Evolutionary conservation across 805 yeast species (phyloP), one percentile per base, ranked within the genome.

Genomic region (Komagataella kurtzmanii): DNA sequence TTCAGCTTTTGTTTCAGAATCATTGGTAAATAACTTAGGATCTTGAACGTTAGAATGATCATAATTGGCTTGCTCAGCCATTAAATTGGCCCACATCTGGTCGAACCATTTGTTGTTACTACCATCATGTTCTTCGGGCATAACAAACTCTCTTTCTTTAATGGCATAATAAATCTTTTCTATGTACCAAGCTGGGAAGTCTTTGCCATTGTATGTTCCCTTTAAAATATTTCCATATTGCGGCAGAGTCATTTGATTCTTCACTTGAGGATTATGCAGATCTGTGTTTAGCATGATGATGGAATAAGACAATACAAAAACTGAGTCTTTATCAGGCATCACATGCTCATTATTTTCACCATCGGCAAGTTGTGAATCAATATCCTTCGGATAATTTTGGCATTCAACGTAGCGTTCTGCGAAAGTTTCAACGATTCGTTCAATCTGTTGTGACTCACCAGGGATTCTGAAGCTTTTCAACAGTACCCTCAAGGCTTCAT

Each of bases 121-220:
- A 14, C 91, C 93, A 62, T 88, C 95, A 59, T 91, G 97, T 61
- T 93, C 99, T 60, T 93, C 98, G 0, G 99, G 98, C 90, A 95
- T 87, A 49, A 93, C 88, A 56, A 93, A 93, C 65, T 93, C 99
- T 50, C 85, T 78, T 52, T 83, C 87, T 54, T 80, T 76, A 52
- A 93, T 90, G 1, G 95, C 85, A 23, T 76, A 69, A 65, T 86
- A 93, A 23, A 91, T 88, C 56, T 78, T 85, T 54, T 83, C 81
- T 55, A 91, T 71, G 61, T 88, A 91, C 86, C 96, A 89, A 21
- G 74, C 75, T 3, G 95, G 91, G 69, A 86, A 90, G 65, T 90
- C 93, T 44, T 76, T 74, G 24, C 74, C 74, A 56, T 82, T 83
- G 61, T 83, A 82, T 23, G 88, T 85, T 6, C 96, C 96, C 56